phyloP scores from a whole-genome alignment of 257 asterid genomes.

The Plantago ovata region DNA sequence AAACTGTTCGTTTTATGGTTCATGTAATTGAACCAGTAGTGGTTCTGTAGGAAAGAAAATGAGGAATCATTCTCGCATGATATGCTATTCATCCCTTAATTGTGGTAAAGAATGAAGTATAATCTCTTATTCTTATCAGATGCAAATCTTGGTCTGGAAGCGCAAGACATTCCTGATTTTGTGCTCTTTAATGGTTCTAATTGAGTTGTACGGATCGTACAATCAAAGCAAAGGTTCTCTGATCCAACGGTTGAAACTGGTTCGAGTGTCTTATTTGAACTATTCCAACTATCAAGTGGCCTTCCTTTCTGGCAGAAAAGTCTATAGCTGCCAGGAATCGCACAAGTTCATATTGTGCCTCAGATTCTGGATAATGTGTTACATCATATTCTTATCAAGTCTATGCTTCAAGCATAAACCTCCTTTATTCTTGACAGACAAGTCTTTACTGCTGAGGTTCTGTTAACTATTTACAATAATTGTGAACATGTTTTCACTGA shows the following conservation, averaged over 20 bases:
- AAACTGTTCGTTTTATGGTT: no score
- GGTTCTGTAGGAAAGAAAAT: no score
- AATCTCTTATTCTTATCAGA: no score
- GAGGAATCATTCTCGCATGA: no score
- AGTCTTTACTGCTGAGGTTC: conserved; percentile 8
- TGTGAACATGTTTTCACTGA: neutral
- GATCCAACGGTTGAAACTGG: conserved; percentile 15
- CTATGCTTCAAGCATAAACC: conserved; percentile 17
- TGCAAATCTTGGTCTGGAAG: conserved; percentile 3
- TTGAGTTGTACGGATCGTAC: conserved; percentile 15
- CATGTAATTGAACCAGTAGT: no score
- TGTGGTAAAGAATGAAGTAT: neutral
- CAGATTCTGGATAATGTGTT: conserved; percentile 16
- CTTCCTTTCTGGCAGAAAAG: conserved; percentile 18
- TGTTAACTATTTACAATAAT: neutral
- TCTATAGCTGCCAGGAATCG: conserved; percentile 19
- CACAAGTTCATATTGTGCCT: conserved; percentile 19
- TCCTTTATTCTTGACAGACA: conserved; percentile 1
- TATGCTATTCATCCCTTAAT: neutral
- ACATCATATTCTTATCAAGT: conserved; percentile 14
- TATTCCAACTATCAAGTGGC: conserved; percentile 16
- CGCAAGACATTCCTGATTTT: conserved; percentile 1
- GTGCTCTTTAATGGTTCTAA: neutral
- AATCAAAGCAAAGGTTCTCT: conserved; percentile 11
- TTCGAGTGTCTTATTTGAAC: conserved; percentile 3